A percentile compares a stretch with the other conserved stretches of the same genome.
Evolutionary conservation across 2,329 filamentous ascomycete species (phyloP).

Genomic region (Beauveria caledonica): DNA sequence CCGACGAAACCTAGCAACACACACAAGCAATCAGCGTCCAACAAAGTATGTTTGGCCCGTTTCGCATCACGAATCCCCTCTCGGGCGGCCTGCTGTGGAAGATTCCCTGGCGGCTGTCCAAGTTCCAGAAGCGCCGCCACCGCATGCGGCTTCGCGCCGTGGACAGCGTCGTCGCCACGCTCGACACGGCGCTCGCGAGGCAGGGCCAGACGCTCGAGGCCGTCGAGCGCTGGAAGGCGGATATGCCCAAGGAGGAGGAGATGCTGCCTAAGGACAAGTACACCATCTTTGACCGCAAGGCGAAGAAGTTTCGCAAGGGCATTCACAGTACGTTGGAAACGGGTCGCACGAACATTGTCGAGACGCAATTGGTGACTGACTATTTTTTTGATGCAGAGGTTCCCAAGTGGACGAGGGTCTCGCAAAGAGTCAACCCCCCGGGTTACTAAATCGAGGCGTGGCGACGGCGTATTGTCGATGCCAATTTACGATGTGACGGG

Average conservation of each 20-base stretch:
- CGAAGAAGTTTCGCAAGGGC: conserved; percentile 90
- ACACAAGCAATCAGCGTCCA: conserved; percentile 8
- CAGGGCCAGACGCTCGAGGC: conserved; percentile 65
- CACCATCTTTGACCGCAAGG: conserved; percentile 94
- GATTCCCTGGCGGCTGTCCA: conserved; percentile 90
- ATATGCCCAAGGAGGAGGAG: conserved; percentile 93
- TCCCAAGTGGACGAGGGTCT: conserved; percentile 91
- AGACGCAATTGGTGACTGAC: not conserved
- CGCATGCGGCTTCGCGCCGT: conserved; percentile 75
- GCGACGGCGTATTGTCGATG: not conserved
- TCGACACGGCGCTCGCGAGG: conserved; percentile 70
- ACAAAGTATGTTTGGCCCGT: conserved; percentile 68
- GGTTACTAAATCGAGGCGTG: conserved; percentile 59
- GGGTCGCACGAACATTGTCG: not conserved
- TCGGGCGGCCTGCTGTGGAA: conserved; percentile 88
- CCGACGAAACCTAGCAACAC: conserved; percentile 9
- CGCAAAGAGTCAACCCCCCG: conserved; percentile 86
- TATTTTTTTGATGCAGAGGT: conserved; percentile 46
- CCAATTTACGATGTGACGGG: conserved; percentile 7
- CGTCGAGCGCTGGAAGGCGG: conserved; percentile 82
- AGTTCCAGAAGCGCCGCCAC: conserved; percentile 83
- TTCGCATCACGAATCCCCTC: conserved; percentile 70
- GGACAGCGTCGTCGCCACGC: conserved; percentile 75
- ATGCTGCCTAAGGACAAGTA: conserved; percentile 98
- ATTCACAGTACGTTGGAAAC: conserved; percentile 70